Base-by-base conservation (phyloP, 495 filamentous ascomycete genomes). In the Penicillium pancosmium region DNA sequence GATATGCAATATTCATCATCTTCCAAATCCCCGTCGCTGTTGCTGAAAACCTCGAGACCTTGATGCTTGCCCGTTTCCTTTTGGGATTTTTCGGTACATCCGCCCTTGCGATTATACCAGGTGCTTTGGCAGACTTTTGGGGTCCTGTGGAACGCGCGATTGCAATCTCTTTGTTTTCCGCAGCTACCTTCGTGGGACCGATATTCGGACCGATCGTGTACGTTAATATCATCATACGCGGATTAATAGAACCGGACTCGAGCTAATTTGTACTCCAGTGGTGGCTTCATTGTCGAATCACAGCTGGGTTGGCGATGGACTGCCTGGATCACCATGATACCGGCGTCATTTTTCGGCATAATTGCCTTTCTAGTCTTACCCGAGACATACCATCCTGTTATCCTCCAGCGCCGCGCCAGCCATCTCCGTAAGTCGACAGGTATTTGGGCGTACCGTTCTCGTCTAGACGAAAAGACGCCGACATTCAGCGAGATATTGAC, bases 51-150 rank as follows among this genome's bases (percentile, higher is more conserved):
- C 31, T 84, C 0, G 54, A 73, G 41, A 76, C 76, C 13, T 79
- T 88, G 50, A 66, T 89, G 31, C 55, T 87, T 36, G 77, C 73
- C 65, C 79, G 85, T 5, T 84, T 89, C 59, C 60, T 88, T 10
- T 69, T 70, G 0, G 86, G 85, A 5, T 35, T 78, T 2, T 84
- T 86, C 61, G 84, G 80, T 2, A 75, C 36, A 76, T n/a, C 76
- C 84, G 0, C 81, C 85, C 2, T 61, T 88, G n/a, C 36, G 15
- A 40, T 40, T n/a, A 40, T 40, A 40, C 36, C 36, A 40, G 36
- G 36, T 40, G 36, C 36, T 40, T n/a, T 40, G 36, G 36, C 36
- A 40, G 36, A 40, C 36, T 40, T 40, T 40, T 40, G 36, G 36
- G 36, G 36, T 40, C 36, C 36, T n/a, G 36, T 40, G 15, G 36